Evolutionary conservation across 495 filamentous ascomycete genomes (phyloP).

Genomic region (Clohesyomyces aquaticus): DNA sequence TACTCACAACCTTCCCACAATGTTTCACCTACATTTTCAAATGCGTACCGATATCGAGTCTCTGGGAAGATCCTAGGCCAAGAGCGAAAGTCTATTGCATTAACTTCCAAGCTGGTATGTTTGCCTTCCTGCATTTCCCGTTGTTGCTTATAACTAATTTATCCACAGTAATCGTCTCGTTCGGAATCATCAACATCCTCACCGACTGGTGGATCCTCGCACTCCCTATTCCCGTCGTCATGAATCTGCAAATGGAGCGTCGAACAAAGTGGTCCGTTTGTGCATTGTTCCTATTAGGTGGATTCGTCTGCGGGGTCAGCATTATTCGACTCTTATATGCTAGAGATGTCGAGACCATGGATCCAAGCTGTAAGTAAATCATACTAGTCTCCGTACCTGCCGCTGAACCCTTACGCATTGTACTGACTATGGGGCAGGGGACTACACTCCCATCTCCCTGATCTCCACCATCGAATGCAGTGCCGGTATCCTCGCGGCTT

Average conservation of each 20-base stretch:
- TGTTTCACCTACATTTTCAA: constrained; percentile 37
- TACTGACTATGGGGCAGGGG: constrained; percentile 9
- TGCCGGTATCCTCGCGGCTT: constrained; percentile 25
- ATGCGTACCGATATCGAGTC: constrained; percentile 37
- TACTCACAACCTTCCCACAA: constrained; percentile 35
- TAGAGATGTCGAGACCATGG: constrained; percentile 6
- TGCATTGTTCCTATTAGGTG: constrained; percentile 23
- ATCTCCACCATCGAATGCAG: constrained; percentile 19
- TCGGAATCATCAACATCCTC: constrained; percentile 38
- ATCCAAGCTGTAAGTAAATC: constrained; percentile 28
- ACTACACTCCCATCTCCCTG: constrained; percentile 14
- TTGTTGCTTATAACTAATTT: neutral
- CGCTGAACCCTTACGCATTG: neutral
- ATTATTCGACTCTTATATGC: constrained; percentile 19
- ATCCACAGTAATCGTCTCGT: constrained; percentile 19
- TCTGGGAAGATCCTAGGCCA: constrained; percentile 26
- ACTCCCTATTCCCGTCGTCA: constrained; percentile 41
- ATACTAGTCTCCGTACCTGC: no score
- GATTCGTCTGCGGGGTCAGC: constrained; percentile 24
- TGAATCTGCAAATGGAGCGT: constrained; percentile 35
- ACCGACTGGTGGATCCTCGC: constrained; percentile 43
- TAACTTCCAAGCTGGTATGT: constrained; percentile 27
- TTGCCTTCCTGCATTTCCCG: neutral
- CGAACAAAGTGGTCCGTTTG: constrained; percentile 38
- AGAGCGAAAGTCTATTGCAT: constrained; percentile 12